Percentiles rank a stretch among this genome's conserved stretches.
Conservation (phyloP, 2,329 filamentous ascomycete genomes). For the Ophiostoma sp. region DNA sequence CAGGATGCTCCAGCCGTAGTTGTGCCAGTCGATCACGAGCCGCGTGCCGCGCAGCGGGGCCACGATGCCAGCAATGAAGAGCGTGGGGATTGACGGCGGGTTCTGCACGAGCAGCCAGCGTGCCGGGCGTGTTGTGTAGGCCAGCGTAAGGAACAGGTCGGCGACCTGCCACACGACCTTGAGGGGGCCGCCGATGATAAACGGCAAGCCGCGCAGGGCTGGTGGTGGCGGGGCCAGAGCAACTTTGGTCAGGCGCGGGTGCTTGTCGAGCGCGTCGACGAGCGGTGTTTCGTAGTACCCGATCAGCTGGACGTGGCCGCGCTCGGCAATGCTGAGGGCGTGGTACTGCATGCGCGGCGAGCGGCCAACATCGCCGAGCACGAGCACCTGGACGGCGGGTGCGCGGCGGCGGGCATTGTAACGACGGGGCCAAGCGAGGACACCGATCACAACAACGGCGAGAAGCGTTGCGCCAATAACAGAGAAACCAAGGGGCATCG, state of each 20-base stretch:
- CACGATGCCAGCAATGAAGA: constrained; percentile 67
- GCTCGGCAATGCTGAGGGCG: constrained; percentile 81
- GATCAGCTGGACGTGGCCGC: constrained; percentile 76
- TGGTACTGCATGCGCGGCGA: constrained; percentile 99
- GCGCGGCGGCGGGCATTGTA: constrained; percentile 15
- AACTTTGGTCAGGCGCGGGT: constrained; percentile 64
- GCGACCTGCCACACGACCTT: constrained; percentile 81
- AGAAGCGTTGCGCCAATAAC: constrained; percentile 23
- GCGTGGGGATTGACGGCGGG: constrained; percentile 87
- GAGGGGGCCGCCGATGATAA: constrained; percentile 70
- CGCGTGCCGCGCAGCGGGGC: constrained; percentile 72
- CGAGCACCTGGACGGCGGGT: constrained; percentile 67
- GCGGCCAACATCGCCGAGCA: constrained; percentile 89
- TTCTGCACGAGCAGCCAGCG: constrained; percentile 81
- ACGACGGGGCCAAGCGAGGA: constrained; percentile 23
- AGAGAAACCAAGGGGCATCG: constrained; percentile 24
- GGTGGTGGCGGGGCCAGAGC: constrained; percentile 63
- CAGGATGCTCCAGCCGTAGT: constrained; percentile 94
- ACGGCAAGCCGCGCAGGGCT: constrained; percentile 64
- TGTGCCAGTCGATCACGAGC: constrained; percentile 95
- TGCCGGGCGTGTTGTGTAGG: constrained; percentile 66
- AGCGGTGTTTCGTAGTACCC: constrained; percentile 82
- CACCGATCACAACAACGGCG: constrained; percentile 13
- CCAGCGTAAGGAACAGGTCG: constrained; percentile 64
- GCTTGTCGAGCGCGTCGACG: constrained; percentile 68